These are phyloP conservation scores for Metschnikowia reukaufii DNA, from an alignment of 805 yeast species.

Conservation along the genomic window DNA sequence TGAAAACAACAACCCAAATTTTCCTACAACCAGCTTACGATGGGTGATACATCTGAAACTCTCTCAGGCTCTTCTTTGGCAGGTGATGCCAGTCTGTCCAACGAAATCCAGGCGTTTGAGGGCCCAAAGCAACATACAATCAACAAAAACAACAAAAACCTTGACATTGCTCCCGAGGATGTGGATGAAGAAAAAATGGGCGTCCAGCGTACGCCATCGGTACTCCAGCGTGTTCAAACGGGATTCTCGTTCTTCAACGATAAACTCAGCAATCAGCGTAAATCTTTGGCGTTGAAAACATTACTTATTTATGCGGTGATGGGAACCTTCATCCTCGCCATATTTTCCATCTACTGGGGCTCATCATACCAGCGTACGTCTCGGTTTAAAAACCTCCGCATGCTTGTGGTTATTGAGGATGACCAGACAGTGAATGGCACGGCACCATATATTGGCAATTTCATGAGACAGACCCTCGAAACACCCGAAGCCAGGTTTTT, in stretches of 20 bases:
- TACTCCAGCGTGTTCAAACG: slow-evolving; percentile 26
- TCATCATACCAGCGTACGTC: slow-evolving; percentile 34
- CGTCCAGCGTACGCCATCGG: slow-evolving; percentile 10
- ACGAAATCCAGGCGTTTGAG: background rate
- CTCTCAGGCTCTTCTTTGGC: background rate
- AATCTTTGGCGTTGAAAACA: slow-evolving; percentile 19
- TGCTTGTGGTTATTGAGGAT: slow-evolving; percentile 43
- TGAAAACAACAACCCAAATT: background rate
- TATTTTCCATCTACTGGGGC: slow-evolving; percentile 52
- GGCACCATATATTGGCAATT: slow-evolving; percentile 31
- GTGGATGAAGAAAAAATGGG: slow-evolving; percentile 6
- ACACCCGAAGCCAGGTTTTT: slow-evolving; percentile 20
- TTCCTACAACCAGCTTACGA: no score
- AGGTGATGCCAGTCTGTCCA: background rate
- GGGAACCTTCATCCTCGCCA: slow-evolving; percentile 36
- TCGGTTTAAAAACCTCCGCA: slow-evolving; percentile 33
- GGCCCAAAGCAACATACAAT: background rate
- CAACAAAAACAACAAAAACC: background rate
- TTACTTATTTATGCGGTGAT: slow-evolving; percentile 29
- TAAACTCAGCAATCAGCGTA: slow-evolving; percentile 24
- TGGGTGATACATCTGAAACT: background rate
- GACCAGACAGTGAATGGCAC: slow-evolving; percentile 23
- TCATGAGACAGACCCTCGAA: slow-evolving; percentile 16
- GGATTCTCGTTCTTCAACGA: slow-evolving; percentile 34
- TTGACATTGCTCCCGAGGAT: background rate